These are phyloP conservation scores for Gossypium bickii DNA, from an alignment of 345 rosid species.

Conservation along the genomic window DNA sequence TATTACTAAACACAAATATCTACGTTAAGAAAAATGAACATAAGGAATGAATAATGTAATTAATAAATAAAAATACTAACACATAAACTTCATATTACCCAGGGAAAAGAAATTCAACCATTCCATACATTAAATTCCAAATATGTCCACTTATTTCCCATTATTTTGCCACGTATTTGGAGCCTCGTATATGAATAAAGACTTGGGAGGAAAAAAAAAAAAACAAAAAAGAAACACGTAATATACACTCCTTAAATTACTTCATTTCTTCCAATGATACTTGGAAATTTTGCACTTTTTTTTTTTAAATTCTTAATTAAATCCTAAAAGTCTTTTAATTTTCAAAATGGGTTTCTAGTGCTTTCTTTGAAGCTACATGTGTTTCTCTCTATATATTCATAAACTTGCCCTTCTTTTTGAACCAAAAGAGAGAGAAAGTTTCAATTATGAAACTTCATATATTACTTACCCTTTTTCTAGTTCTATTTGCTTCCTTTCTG, in stretches of 20 bases:
- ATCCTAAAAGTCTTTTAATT: background rate
- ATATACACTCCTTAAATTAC: background rate
- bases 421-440: background rate
- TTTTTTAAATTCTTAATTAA: background rate
- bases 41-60: too few relatives aligned
- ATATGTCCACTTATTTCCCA: too few relatives aligned
- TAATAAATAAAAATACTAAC: too few relatives aligned
- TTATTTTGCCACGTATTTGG: too few relatives aligned
- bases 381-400: background rate
- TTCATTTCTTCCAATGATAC: background rate
- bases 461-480: conserved; percentile 22
- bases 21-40: too few relatives aligned
- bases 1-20: too few relatives aligned
- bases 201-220: too few relatives aligned
- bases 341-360: background rate
- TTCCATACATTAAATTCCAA: too few relatives aligned
- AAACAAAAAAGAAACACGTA: background rate
- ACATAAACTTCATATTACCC: too few relatives aligned
- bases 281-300: background rate
- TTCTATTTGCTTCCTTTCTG: conserved; percentile 22
- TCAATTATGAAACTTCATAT: conserved; percentile 25
- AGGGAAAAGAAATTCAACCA: too few relatives aligned
- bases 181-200: too few relatives aligned
- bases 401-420: background rate
- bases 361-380: background rate